phyloP scores from a whole-genome alignment of 371 early-diverging fungal species.

The Lichtheimia corymbifera region DNA sequence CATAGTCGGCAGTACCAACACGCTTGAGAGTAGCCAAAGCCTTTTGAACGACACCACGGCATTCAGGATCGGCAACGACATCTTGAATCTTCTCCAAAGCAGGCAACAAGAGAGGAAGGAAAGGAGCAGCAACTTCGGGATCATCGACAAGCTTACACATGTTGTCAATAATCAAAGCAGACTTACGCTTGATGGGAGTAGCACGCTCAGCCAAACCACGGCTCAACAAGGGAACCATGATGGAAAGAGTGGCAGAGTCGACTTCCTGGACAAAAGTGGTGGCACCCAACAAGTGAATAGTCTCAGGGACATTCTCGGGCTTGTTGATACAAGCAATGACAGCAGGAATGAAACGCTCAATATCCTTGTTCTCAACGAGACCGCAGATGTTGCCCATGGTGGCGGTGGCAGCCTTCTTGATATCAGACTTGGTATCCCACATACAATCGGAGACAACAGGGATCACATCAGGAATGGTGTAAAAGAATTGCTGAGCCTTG shows the following conservation, averaged over 20 bases:
- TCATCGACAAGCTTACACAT: conserved; percentile 84
- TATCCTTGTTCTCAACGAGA: conserved; percentile 66
- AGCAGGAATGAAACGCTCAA: conserved; percentile 64
- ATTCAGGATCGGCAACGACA: conserved; percentile 80
- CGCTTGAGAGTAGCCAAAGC: conserved; percentile 46
- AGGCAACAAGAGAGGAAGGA: conserved; percentile 80
- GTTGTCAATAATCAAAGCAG: conserved; percentile 84
- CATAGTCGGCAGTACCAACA: conserved; percentile 34
- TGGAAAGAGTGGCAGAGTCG: conserved; percentile 78
- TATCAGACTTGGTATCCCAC: conserved; percentile 74
- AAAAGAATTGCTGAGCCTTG: conserved; percentile 59
- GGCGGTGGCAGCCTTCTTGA: conserved; percentile 51
- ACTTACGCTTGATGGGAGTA: conserved; percentile 74
- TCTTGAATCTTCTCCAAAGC: conserved; percentile 77
- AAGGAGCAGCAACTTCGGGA: conserved; percentile 79
- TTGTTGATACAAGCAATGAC: conserved; percentile 66
- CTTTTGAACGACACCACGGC: conserved; percentile 65
- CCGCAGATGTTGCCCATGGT: conserved; percentile 57
- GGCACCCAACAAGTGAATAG: conserved; percentile 68
- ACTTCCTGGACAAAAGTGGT: conserved; percentile 80
- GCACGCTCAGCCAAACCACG: conserved; percentile 73
- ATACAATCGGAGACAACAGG: conserved; percentile 74
- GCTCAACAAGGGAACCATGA: conserved; percentile 79
- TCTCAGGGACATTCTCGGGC: conserved; percentile 66
- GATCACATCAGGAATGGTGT: conserved; percentile 68